Evolutionary conservation across 2,329 filamentous ascomycete genomes (phyloP).

Genomic region (Aspergillus proliferans): DNA sequence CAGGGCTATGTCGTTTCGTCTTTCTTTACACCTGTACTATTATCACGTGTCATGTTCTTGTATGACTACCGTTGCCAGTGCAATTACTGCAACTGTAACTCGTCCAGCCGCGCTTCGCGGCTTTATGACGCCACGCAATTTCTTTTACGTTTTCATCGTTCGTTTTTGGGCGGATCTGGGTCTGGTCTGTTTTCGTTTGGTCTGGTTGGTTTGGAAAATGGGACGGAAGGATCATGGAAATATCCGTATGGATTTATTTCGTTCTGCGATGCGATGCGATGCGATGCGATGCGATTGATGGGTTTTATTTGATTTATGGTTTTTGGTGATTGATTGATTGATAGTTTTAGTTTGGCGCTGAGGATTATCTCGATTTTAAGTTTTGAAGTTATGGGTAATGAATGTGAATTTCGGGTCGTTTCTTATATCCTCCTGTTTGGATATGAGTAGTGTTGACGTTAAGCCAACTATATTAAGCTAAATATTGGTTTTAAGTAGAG

Average conservation of each 20-base stretch:
- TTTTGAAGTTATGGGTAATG: no score
- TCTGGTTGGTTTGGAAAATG: not conserved
- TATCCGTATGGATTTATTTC: not conserved
- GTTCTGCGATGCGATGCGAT: no score
- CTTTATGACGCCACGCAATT: not conserved
- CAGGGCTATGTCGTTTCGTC: no score
- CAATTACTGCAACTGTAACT: no score
- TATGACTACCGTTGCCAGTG: constrained; percentile 10
- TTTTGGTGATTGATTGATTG: no score
- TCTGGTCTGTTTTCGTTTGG: not conserved
- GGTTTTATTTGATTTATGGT: not conserved
- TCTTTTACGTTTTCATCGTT: not conserved
- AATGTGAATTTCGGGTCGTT: not conserved
- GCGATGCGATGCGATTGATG: not conserved
- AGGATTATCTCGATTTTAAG: no score
- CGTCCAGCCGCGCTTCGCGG: not conserved
- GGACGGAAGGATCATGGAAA: not conserved
- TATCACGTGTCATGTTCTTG: constrained; percentile 22
- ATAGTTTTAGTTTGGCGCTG: no score
- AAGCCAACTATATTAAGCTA: not conserved
- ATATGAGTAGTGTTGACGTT: no score
- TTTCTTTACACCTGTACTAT: constrained; percentile 17
- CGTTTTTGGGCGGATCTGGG: not conserved
- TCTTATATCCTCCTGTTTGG: not conserved
- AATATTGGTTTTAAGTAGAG: not conserved